Evolutionary conservation across 345 rosid species (phyloP), one percentile per base, ranked within the genome.

Genomic region (Sisymbrium altissimum): DNA sequence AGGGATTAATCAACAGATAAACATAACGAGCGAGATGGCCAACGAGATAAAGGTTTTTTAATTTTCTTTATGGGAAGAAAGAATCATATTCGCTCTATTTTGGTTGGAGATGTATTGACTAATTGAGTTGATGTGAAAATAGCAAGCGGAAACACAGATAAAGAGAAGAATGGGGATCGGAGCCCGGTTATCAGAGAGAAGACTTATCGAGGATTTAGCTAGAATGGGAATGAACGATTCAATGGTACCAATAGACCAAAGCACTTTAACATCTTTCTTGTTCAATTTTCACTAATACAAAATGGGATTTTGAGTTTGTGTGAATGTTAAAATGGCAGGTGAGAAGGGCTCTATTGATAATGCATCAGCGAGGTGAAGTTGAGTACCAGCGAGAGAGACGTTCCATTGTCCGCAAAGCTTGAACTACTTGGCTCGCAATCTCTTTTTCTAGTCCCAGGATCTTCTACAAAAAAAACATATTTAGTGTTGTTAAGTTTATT

Each of bases 311-410:
- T 55, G 65, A 62, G 4, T 36, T 29, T 25, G 56, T 69, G 70
- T 66, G 40, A 45, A 45, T 70, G 64, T 62, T 0, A 45, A 69
- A 43, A 45, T 78, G 52, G 39, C 89, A 93, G 98, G 95, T 94
- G 72, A 83, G 96, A 79, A 87, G 97, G 81, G 99, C 99, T 73
- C 88, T 95, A n/a, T 80, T 95, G 71, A 83, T 90, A 15, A 92
- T 95, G 99, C 93, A 95, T 65, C 99, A 95, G 82, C 89, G 99
- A 80, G 99, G 86, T 71, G 99, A 95, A 83, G 91, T 92, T 14
- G 99, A 92, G 72, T 92, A 92, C 83, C 87, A 86, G 83, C 83
- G 92, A 21, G 99, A 94, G 75, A 81, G 99, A 75, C 93, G 89
- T 2, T 69, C 90, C 25, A 86, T 95, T 73, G 77, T 92, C n/a